Base-by-base conservation (phyloP, 257 asterid genomes). In the Solanum tacnaense region DNA sequence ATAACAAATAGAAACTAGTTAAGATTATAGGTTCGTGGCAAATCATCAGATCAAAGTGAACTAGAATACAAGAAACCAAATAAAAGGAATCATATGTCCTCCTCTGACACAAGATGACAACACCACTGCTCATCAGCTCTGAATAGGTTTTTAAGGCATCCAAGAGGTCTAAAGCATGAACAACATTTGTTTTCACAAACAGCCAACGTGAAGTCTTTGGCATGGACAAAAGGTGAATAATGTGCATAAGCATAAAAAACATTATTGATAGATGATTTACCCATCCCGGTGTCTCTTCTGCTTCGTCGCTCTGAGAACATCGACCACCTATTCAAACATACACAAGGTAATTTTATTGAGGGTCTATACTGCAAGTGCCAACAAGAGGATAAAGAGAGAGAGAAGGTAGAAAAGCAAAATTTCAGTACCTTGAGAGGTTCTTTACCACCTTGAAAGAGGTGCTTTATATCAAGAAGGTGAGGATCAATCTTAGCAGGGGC, bases 401-500 rank as follows among this genome's bases (percentile, higher is more conserved):
- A n/a, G 23, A 82, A 60, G 31, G 31, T 29, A 85, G 49, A 86
- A 46, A 56, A 49, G 12, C n/a, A 34, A 46, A 86, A 36, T 62
- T 25, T 29, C 86, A 76, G 84, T 91, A 97, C 98, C 97, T 93
- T 96, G 4, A 95, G 92, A 76, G 98, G 90, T 87, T 96, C 99
- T 91, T 91, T 92, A 84, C 96, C 98, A 84, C 96, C 94, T 90
- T 92, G 93, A 86, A 97, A 97, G 75, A 97, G 94, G 90, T 95
- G 98, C 90, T 95, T 96, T 9, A 95, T 88, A 93, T 97, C 99
- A 74, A 97, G 96, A 73, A 97, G 96, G 18, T 96, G 95, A 27
- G 98, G 98, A 87, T 97, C 99, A 88, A 97, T 97, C 97, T 97
- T 97, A 4, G 96, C 96, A 74, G 99, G 99, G 44, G 99, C 99